A percentile compares a stretch with the other conserved stretches of the same genome.
These are phyloP conservation scores for Yarrowia sp. DNA, from an alignment of 805 yeast species.

Conservation along the genomic window DNA sequence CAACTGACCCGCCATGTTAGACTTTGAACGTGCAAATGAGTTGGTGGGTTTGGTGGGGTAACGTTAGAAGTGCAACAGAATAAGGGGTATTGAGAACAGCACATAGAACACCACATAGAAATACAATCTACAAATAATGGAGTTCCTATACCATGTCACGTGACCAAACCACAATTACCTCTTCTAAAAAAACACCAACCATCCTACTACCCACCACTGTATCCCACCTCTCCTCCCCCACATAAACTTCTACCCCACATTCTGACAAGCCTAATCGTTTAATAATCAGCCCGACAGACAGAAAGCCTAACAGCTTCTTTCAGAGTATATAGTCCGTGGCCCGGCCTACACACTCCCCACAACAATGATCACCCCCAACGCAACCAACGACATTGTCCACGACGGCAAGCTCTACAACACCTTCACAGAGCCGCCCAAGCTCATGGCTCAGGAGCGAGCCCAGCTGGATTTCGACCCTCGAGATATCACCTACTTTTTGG, in stretches of 20 bases:
- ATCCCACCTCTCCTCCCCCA: not conserved
- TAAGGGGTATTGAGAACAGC: no score
- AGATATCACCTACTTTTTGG: conserved; percentile 45
- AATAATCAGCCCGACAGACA: conserved; percentile 9
- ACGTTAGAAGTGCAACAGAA: not conserved
- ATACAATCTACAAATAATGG: no score
- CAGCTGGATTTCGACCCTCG: conserved; percentile 41
- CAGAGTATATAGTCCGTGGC: not conserved
- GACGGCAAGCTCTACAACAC: conserved; percentile 31
- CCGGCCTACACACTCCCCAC: not conserved
- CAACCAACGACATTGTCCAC: conserved; percentile 8
- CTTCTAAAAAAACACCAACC: not conserved
- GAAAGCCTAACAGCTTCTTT: not conserved
- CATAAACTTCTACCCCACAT: conserved; percentile 16
- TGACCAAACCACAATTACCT: no score
- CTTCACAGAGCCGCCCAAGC: conserved; percentile 40
- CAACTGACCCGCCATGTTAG: not conserved
- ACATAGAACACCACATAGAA: no score
- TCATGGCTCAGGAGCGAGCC: conserved; percentile 44
- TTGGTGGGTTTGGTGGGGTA: conserved; percentile 15
- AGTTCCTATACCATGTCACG: no score
- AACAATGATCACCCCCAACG: not conserved
- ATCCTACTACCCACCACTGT: not conserved
- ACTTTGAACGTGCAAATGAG: conserved; percentile 16
- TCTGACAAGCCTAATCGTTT: conserved; percentile 17